Conservation (phyloP, 129 eudicot genomes). For the Flaveria bidentis region DNA sequence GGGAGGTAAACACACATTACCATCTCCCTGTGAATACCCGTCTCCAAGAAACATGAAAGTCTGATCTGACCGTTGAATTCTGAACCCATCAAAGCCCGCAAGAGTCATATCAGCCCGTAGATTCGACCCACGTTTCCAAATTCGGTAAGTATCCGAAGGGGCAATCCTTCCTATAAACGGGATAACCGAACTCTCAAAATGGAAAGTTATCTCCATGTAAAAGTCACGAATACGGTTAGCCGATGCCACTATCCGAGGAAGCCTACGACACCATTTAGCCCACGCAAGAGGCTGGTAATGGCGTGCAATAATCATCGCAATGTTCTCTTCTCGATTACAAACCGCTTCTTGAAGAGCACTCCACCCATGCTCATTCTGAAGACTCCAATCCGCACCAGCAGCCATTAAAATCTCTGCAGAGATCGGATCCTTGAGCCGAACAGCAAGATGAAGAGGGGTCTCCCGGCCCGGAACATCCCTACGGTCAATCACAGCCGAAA, state of each 20-base stretch:
- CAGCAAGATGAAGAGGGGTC: slow-evolving; percentile 21
- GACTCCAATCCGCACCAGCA: slow-evolving; percentile 25
- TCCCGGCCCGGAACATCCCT: slow-evolving; percentile 10
- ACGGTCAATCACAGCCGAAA: slow-evolving; percentile 14
- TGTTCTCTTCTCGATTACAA: slow-evolving; percentile 14
- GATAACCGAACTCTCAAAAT: slow-evolving; percentile 81
- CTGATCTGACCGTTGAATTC: slow-evolving; percentile 83
- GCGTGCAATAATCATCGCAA: slow-evolving; percentile 18
- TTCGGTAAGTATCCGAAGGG: slow-evolving; percentile 79
- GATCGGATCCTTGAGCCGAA: slow-evolving; percentile 14
- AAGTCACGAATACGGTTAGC: slow-evolving; percentile 74
- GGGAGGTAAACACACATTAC: slow-evolving; percentile 6
- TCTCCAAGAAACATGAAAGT: slow-evolving; percentile 82
- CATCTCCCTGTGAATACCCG: slow-evolving; percentile 40
- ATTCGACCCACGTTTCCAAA: slow-evolving; percentile 84
- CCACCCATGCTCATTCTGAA: slow-evolving; percentile 13
- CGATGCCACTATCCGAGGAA: slow-evolving; percentile 32
- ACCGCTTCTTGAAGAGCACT: slow-evolving; percentile 23
- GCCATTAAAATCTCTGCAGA: slow-evolving; percentile 20
- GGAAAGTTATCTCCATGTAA: slow-evolving; percentile 81
- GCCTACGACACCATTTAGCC: slow-evolving; percentile 25
- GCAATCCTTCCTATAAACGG: slow-evolving; percentile 83
- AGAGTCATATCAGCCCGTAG: slow-evolving; percentile 91
- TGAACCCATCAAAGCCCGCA: slow-evolving; percentile 84
- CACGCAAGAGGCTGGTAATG: slow-evolving; percentile 22